Conservation (phyloP, 192 early-diverging fungal species). For the Linnemannia hyalina region DNA sequence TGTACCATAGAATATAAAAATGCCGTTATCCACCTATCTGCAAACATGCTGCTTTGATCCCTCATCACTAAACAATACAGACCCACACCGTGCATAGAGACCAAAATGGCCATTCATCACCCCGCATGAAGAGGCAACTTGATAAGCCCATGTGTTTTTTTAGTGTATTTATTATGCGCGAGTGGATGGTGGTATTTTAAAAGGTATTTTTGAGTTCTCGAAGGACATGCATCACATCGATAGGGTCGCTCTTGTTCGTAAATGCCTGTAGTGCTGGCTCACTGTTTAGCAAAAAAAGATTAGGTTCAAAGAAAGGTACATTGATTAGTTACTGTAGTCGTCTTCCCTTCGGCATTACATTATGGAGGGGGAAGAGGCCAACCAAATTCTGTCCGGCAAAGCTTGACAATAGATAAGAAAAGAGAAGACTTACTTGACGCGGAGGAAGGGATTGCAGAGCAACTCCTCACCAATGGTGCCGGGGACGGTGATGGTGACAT, state of each 20-base stretch:
- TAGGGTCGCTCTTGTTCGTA: constrained; percentile 71
- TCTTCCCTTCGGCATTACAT: background rate
- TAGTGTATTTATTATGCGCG: constrained; percentile 16
- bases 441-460: constrained; percentile 90
- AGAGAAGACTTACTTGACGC: constrained; percentile 66
- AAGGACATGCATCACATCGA: constrained; percentile 79
- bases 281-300: constrained; percentile 24
- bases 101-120: no score
- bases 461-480: constrained; percentile 91
- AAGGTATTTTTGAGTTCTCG: constrained; percentile 75
- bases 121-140: no score
- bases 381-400: background rate
- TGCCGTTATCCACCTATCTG: background rate
- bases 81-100: no score
- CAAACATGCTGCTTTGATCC: background rate
- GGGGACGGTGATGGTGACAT: constrained; percentile 72
- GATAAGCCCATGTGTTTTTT: background rate
- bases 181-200: background rate
- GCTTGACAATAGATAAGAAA: background rate
- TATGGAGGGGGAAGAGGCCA: background rate
- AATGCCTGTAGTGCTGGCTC: constrained; percentile 69
- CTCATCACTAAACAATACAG: background rate
- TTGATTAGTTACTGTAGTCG: background rate
- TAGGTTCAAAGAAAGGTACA: background rate
- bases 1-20: constrained; percentile 4